Base-by-base conservation (phyloP, 192 early-diverging fungal species). In the Entophlyctis luteolus region DNA sequence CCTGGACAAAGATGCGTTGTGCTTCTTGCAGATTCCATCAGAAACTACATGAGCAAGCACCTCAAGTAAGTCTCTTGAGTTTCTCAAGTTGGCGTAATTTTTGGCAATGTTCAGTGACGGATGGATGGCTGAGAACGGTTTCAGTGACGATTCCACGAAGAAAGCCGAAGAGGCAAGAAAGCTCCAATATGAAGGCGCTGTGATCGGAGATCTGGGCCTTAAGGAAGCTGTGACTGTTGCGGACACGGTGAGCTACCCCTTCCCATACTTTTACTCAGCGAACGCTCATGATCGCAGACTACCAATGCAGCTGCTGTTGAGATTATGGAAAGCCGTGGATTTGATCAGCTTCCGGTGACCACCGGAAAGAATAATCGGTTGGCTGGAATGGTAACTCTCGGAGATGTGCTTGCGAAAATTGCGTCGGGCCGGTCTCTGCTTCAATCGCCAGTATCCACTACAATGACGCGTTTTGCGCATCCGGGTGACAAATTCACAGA, bases 31-130 rank as follows among this genome's bases (percentile, higher is more conserved):
- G 97, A 99, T 79, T 95, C 95, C 12, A 94, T 97, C 60, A 86
- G 96, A 58, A 99, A 99, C 84, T 99, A 98, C 86, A 99, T 99
- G 96, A 93, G 94, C 71, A 98, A 98, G 77, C 95, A 96, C 80
- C 87, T 99, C 73, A 94, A 91, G 78, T 79, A 38, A 48, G 72
- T 47, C 12, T 20, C 39, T 54, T 28, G 14, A 18, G 42, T 28
- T 8, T 38, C 28, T 20, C 22, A 14, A 46, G 33, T 20, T 25
- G 35, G 46, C n/a, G 45, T 29, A 49, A 3, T 22, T 16, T n/a
- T 4, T 23, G 38, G 14, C 2, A 31, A 58, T n/a, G 22, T 37
- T 14, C 55, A 80, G 77, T 77, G 96, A 98, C 75, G 91, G 89
- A 38, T 99, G 95, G 96, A 97, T 99, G 95, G 85, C 85, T 60